Percentiles rank a stretch among this genome's conserved stretches.
These are phyloP conservation scores for Epicoccum sorghinum DNA, from an alignment of 2,329 filamentous ascomycete genomes.

Conservation along the genomic window DNA sequence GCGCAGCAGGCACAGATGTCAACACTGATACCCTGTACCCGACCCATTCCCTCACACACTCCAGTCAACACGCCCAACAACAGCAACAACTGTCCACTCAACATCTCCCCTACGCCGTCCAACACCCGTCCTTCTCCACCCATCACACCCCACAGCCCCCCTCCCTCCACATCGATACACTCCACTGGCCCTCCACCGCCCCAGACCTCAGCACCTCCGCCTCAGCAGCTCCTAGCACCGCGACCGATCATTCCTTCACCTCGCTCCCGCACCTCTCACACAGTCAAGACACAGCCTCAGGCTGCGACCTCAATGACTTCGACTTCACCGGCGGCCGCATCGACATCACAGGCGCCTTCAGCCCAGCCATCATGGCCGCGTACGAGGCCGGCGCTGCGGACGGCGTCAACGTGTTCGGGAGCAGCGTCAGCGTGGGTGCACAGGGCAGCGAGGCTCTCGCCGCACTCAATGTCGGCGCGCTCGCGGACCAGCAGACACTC, in stretches of 20 bases:
- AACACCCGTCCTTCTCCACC: slow-evolving; percentile 1
- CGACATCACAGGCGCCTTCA: slow-evolving; percentile 45
- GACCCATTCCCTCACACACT: too few relatives aligned
- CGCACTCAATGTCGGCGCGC: slow-evolving; percentile 21
- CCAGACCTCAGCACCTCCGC: slow-evolving; percentile 33
- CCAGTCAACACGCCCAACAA: too few relatives aligned
- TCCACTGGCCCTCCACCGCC: slow-evolving; percentile 26
- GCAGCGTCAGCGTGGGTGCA: too few relatives aligned
- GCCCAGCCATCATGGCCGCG: slow-evolving; percentile 35
- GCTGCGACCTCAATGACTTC: slow-evolving; percentile 43
- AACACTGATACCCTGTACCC: too few relatives aligned
- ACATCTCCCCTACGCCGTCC: slow-evolving; percentile 21
- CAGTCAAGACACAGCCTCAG: slow-evolving; percentile 25
- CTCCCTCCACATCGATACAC: slow-evolving; percentile 35
- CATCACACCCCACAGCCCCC: slow-evolving; percentile 18
- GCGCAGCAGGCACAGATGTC: too few relatives aligned
- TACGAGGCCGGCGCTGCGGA: slow-evolving; percentile 24
- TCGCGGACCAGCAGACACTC: slow-evolving; percentile 26
- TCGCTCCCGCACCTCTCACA: slow-evolving; percentile 30
- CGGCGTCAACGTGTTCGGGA: background rate
- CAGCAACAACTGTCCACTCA: too few relatives aligned
- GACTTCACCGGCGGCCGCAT: slow-evolving; percentile 51
- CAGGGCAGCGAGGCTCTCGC: background rate
- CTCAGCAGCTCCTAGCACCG: slow-evolving; percentile 25
- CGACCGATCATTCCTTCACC: slow-evolving; percentile 38